Evolutionary conservation across 1,284 basidiomycete genomes (phyloP).

Genomic region (Sparassis latifolia): DNA sequence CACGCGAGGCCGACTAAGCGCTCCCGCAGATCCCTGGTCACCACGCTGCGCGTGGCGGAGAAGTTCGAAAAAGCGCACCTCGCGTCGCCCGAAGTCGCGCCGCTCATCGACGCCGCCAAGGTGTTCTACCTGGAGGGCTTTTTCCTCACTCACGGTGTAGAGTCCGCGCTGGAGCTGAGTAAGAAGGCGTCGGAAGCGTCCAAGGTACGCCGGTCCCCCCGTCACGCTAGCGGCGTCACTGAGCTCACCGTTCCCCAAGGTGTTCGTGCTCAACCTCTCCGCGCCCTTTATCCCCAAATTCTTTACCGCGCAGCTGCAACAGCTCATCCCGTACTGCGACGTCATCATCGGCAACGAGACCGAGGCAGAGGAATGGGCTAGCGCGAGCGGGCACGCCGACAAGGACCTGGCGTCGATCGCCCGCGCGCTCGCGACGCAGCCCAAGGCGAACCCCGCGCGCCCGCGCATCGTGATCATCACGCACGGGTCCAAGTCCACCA

Average conservation of each 20-base stretch:
- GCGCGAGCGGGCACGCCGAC: constrained; percentile 50
- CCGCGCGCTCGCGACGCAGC: constrained; percentile 60
- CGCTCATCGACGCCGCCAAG: constrained; percentile 76
- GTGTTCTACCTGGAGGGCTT: constrained; percentile 95
- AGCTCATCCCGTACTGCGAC: constrained; percentile 80
- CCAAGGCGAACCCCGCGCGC: constrained; percentile 66
- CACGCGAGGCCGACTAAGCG: not conserved
- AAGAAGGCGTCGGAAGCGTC: constrained; percentile 73
- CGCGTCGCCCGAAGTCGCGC: constrained; percentile 69
- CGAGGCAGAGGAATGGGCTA: constrained; percentile 87
- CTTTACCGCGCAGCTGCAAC: constrained; percentile 79
- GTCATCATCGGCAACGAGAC: constrained; percentile 92
- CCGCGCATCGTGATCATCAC: constrained; percentile 89
- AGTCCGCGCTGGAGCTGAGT: constrained; percentile 71
- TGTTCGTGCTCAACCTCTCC: constrained; percentile 89
- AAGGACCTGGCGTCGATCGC: constrained; percentile 68
- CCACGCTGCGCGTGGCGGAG: constrained; percentile 87
- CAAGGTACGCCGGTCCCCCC: constrained; percentile 48
- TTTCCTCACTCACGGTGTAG: constrained; percentile 93
- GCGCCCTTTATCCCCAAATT: constrained; percentile 98
- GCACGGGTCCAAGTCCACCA: constrained; percentile 79
- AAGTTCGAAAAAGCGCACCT: constrained; percentile 83
- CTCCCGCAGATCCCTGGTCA: constrained; percentile 73
- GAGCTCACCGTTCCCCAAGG: constrained; percentile 34
- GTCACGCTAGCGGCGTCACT: not conserved